Evolutionary conservation across 352 stramenopile genomes (phyloP).

Genomic region (Globisporangium carolinianum): DNA sequence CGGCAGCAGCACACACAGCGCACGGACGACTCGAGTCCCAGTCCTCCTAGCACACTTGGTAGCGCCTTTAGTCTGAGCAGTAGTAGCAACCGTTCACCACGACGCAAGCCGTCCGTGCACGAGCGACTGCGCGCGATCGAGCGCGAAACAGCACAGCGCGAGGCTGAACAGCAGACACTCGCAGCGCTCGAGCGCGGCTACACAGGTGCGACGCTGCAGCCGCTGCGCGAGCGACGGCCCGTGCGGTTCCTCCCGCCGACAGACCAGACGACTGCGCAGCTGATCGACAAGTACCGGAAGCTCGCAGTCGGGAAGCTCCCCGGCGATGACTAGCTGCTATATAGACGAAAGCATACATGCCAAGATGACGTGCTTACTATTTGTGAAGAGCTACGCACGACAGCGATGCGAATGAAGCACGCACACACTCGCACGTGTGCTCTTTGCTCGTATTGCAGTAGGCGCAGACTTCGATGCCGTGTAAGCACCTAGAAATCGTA

Average conservation of each 20-base stretch:
- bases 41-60: not conserved
- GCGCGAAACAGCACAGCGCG: slow-evolving; percentile 7
- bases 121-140: slow-evolving; percentile 10
- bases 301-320: slow-evolving; percentile 65
- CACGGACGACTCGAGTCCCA: too few species aligned
- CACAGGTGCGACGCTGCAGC: slow-evolving; percentile 47
- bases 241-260: slow-evolving; percentile 42
- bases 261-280: slow-evolving; percentile 54
- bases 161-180: slow-evolving; percentile 4
- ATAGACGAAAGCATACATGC: too few species aligned
- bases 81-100: not conserved
- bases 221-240: slow-evolving; percentile 34
- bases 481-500: slow-evolving; percentile 10
- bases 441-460: too few species aligned
- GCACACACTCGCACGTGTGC: too few species aligned
- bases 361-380: too few species aligned
- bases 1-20: slow-evolving; percentile 8
- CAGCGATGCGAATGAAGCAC: too few species aligned
- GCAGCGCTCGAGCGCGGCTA: slow-evolving; percentile 31
- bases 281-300: slow-evolving; percentile 81
- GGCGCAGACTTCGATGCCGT: too few species aligned
- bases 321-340: not conserved
- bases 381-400: too few species aligned
- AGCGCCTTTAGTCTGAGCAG: not conserved
- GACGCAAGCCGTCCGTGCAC: not conserved